Conservation (phyloP, 2,329 filamentous ascomycete genomes). For the Hymenotorrendiella dingleyae region DNA sequence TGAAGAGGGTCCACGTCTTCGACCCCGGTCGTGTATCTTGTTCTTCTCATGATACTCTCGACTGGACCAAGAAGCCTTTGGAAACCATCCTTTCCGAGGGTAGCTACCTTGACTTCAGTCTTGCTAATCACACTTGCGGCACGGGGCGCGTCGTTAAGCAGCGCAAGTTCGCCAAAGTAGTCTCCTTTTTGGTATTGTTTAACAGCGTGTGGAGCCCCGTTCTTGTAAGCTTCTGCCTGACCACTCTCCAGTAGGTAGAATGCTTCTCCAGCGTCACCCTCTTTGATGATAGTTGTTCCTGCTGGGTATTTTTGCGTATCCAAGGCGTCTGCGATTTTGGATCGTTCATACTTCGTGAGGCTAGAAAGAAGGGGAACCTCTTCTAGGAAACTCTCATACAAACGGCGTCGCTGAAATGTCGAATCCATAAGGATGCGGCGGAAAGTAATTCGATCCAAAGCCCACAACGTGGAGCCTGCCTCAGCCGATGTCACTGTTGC, state of each 20-base stretch:
- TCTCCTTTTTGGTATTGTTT: slow-evolving; percentile 85
- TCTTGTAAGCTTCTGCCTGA: slow-evolving; percentile 80
- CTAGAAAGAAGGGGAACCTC: slow-evolving; percentile 81
- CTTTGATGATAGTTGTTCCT: slow-evolving; percentile 78
- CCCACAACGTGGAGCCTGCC: slow-evolving; percentile 77
- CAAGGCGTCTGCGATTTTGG: slow-evolving; percentile 94
- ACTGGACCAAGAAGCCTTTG: slow-evolving; percentile 89
- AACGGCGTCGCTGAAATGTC: slow-evolving; percentile 88
- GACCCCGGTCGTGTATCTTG: slow-evolving; percentile 54
- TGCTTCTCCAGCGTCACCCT: slow-evolving; percentile 85
- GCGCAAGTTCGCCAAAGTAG: slow-evolving; percentile 92
- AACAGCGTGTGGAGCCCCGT: slow-evolving; percentile 62
- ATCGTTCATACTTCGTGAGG: slow-evolving; percentile 86
- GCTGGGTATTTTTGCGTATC: slow-evolving; percentile 82
- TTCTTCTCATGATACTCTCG: slow-evolving; percentile 85
- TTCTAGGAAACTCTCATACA: slow-evolving; percentile 96
- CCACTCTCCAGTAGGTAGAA: slow-evolving; percentile 90
- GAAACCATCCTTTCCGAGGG: slow-evolving; percentile 88
- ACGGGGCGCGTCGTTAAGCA: slow-evolving; percentile 88
- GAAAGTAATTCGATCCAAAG: slow-evolving; percentile 91
- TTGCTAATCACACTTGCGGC: slow-evolving; percentile 81
- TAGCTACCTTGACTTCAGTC: slow-evolving; percentile 88
- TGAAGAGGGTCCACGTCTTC: slow-evolving; percentile 63
- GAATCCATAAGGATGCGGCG: slow-evolving; percentile 97
- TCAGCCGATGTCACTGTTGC: slow-evolving; percentile 87